phyloP scores from a whole-genome alignment of 345 rosid genomes.

The Boechera retrofracta region DNA sequence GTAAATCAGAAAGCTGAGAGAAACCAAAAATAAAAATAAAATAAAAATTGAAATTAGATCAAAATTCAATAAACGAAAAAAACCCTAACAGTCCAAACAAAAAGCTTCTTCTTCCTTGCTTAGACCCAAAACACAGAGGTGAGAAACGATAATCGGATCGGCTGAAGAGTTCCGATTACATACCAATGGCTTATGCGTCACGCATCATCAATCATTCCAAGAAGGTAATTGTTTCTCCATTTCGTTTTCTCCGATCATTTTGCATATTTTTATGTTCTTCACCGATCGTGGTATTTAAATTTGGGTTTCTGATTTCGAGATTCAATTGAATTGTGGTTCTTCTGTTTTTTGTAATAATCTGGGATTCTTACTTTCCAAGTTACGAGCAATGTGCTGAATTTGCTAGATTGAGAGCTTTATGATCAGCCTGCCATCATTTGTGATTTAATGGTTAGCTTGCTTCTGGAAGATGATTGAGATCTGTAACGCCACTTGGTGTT shows the following conservation, averaged over 20 bases:
- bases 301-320: conserved; percentile 2
- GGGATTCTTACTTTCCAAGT: background rate
- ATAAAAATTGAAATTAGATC: too few relatives aligned
- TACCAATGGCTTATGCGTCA: conserved; percentile 62
- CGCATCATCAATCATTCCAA: conserved; percentile 67
- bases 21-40: background rate
- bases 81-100: conserved; percentile 36
- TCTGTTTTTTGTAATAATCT: background rate
- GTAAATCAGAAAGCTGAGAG: conserved; percentile 28
- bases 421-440: conserved; percentile 7
- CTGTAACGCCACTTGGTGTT: conserved; percentile 11
- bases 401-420: conserved; percentile 19
- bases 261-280: background rate
- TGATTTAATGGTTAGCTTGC: conserved; percentile 9
- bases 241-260: conserved; percentile 24
- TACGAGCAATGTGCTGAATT: background rate
- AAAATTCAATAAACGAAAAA: conserved; percentile 7
- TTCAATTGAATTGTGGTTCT: conserved; percentile 16
- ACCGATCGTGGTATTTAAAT: conserved; percentile 8
- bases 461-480: conserved; percentile 30
- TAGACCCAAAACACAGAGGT: conserved; percentile 13
- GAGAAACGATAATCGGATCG: conserved; percentile 31
- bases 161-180: conserved; percentile 32
- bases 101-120: conserved; percentile 24
- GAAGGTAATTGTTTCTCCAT: conserved; percentile 47